phyloP scores from a whole-genome alignment of 495 filamentous ascomycete genomes.

The Rhypophila decipiens region DNA sequence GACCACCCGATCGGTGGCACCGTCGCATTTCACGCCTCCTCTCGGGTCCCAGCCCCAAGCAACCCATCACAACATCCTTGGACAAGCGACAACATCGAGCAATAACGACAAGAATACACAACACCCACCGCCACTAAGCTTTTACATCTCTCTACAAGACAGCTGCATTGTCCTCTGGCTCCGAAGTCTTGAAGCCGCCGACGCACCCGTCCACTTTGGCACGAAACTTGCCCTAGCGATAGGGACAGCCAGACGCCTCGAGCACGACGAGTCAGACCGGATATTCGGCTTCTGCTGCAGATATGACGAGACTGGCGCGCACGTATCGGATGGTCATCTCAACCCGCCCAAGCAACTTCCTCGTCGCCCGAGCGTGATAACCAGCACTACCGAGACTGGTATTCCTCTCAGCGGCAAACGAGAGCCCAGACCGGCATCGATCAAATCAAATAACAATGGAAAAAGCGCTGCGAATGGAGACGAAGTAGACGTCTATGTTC shows the following conservation, averaged over 20 bases:
- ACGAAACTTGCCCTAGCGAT: constrained; percentile 48
- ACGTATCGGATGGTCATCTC: not conserved
- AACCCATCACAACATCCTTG: constrained; percentile 13
- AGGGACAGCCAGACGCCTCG: constrained; percentile 53
- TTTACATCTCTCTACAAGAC: constrained; percentile 73
- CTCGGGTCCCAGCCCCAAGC: constrained; percentile 6
- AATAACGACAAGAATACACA: not conserved
- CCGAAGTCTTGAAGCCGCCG: constrained; percentile 65
- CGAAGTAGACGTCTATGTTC: constrained; percentile 64
- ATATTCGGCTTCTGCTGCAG: constrained; percentile 49
- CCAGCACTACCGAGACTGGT: no score
- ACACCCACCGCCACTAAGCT: constrained; percentile 45
- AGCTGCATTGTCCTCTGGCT: constrained; percentile 70
- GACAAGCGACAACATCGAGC: no score
- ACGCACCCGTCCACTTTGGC: constrained; percentile 41
- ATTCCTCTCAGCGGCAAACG: not conserved
- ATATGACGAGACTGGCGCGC: not conserved
- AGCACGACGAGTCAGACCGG: constrained; percentile 76
- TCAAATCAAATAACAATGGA: not conserved
- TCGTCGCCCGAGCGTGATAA: no score
- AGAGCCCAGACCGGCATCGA: not conserved
- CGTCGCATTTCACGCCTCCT: constrained; percentile 38
- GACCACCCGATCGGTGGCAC: constrained; percentile 31
- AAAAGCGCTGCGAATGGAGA: constrained; percentile 1
- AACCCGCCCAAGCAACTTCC: not conserved